phyloP scores from a whole-genome alignment of 345 rosid species.

The Eutrema heterophyllum region DNA sequence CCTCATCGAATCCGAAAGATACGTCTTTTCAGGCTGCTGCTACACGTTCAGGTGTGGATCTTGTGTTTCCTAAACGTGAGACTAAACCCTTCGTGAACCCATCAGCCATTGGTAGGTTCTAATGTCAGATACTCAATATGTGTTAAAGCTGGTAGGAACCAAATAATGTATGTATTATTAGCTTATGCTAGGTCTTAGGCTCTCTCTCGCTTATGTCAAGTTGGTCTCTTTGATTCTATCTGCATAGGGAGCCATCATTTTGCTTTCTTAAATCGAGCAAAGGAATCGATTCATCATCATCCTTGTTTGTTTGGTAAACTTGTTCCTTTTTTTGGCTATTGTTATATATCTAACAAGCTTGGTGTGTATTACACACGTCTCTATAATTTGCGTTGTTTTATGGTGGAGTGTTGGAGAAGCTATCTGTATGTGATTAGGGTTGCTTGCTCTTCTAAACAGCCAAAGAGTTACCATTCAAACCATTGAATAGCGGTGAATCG shows the following conservation, averaged over 20 bases:
- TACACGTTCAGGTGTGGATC: neutral
- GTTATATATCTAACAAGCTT: no score
- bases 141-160: neutral
- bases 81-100: neutral
- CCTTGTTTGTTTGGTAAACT: no score
- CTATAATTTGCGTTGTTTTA: no score
- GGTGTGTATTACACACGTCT: no score
- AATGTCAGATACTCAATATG: neutral
- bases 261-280: no score
- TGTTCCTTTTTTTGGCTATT: no score
- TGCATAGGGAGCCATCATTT: neutral
- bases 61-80: neutral
- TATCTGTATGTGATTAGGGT: no score
- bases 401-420: no score
- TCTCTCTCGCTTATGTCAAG: neutral
- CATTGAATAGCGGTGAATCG: no score
- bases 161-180: neutral
- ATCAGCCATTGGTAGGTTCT: neutral
- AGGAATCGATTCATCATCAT: no score
- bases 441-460: no score
- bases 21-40: neutral
- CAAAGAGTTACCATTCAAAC: no score
- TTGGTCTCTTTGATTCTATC: neutral
- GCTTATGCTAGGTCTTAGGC: neutral
- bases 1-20: neutral